These are phyloP conservation scores for Solanum rostratum DNA, from an alignment of 257 asterid species.

Conservation along the genomic window DNA sequence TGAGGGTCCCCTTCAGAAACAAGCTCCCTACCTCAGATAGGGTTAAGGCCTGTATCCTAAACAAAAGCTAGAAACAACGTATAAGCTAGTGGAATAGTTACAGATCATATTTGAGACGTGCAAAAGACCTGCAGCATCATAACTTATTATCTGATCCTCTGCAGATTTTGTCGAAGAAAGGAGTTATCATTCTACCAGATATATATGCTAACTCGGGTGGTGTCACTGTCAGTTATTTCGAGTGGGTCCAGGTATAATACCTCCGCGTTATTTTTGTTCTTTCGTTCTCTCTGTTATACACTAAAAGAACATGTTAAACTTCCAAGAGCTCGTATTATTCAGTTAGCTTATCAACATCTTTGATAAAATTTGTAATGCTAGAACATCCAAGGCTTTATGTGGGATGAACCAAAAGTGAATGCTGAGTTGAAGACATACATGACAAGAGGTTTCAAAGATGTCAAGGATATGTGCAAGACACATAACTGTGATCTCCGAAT, in stretches of 20 bases:
- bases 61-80: background rate
- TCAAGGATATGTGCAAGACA: constrained; percentile 71
- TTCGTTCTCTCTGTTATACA: background rate
- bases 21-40: background rate
- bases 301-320: background rate
- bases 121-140: background rate
- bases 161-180: constrained; percentile 68
- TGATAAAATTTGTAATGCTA: background rate
- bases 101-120: background rate
- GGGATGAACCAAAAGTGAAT: constrained; percentile 91
- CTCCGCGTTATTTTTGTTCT: background rate
- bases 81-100: background rate
- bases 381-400: constrained; percentile 97
- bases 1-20: background rate
- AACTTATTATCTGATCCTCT: background rate
- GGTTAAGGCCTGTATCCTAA: background rate
- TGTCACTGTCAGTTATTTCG: constrained; percentile 29
- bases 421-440: constrained; percentile 69
- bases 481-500: constrained; percentile 69
- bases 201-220: constrained; percentile 67
- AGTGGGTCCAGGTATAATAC: constrained; percentile 78
- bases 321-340: background rate
- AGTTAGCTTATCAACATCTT: background rate
- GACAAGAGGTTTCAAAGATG: constrained; percentile 59
- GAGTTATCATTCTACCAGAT: constrained; percentile 73